phyloP scores from a whole-genome alignment of 176 grass and related monocot species.

The Dactylis glomerata region DNA sequence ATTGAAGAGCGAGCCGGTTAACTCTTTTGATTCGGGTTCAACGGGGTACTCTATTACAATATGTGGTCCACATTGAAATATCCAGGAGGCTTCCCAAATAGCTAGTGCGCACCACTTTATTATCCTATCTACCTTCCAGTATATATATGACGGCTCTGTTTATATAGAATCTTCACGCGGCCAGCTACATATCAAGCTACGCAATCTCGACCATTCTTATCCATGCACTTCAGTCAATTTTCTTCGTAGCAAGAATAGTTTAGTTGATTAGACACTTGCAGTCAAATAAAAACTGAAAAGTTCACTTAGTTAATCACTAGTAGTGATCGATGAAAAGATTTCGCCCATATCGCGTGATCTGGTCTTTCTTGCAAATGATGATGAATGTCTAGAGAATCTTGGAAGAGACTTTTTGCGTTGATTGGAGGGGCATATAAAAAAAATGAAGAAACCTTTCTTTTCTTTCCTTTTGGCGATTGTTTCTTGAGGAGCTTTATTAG shows the following conservation, averaged over 20 bases:
- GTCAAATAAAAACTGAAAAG: neutral
- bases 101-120: neutral
- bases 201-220: conserved; percentile 3
- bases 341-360: conserved; percentile 3
- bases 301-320: neutral
- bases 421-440: conserved; percentile 27
- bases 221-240: neutral
- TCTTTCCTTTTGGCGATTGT: neutral
- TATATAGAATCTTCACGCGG: neutral
- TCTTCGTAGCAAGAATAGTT: neutral
- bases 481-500: conserved; percentile 9
- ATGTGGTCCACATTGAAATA: neutral
- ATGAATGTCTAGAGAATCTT: conserved; percentile 43
- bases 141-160: neutral
- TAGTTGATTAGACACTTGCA: neutral
- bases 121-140: neutral
- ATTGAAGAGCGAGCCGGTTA: neutral
- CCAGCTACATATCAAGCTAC: neutral
- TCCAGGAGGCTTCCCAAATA: neutral
- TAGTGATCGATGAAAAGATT: neutral
- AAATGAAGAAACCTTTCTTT: conserved; percentile 7
- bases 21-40: neutral
- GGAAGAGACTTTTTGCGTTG: conserved; percentile 12
- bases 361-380: conserved; percentile 31
- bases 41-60: neutral